A percentile compares a stretch with the other conserved stretches of the same genome.
Evolutionary conservation across 2,329 filamentous ascomycete genomes (phyloP).

Genomic region (Aspergillus sp.): DNA sequence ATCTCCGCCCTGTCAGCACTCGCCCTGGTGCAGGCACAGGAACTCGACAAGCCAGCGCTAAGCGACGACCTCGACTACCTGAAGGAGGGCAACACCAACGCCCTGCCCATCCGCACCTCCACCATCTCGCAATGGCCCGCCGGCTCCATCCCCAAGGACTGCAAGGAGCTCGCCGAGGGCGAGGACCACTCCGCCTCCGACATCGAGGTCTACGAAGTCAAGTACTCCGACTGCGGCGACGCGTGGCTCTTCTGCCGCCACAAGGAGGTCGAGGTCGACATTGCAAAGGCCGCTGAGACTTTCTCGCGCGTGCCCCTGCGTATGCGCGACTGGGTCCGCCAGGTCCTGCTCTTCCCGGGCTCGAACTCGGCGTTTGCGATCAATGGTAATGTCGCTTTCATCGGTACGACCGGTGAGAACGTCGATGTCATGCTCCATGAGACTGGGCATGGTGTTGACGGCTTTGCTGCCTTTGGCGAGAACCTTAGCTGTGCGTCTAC

Average conservation of each 20-base stretch:
- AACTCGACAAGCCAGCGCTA: slow-evolving; percentile 8
- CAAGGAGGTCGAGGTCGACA: not conserved
- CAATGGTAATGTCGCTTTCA: slow-evolving; percentile 9
- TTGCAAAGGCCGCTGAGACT: not conserved
- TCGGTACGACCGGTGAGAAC: slow-evolving; percentile 1
- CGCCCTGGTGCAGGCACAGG: not conserved
- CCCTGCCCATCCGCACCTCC: not conserved
- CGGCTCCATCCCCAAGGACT: slow-evolving; percentile 10
- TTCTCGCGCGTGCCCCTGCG: slow-evolving; percentile 1
- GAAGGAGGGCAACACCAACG: slow-evolving; percentile 2
- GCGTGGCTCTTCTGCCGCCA: slow-evolving; percentile 11
- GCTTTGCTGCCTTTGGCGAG: slow-evolving; percentile 7
- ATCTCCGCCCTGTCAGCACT: not conserved
- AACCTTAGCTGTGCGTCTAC: not conserved
- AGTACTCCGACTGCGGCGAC: slow-evolving; percentile 6
- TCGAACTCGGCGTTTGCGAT: slow-evolving; percentile 3
- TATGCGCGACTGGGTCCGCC: slow-evolving; percentile 7
- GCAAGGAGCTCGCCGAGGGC: slow-evolving; percentile 5
- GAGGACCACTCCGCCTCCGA: not conserved
- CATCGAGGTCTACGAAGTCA: slow-evolving; percentile 7
- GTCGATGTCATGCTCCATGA: slow-evolving; percentile 12
- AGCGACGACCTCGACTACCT: slow-evolving; percentile 10
- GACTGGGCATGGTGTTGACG: slow-evolving; percentile 3
- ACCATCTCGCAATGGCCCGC: not conserved
- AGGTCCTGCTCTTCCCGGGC: slow-evolving; percentile 7